A percentile compares a stretch with the other conserved stretches of the same genome.
phyloP scores from a whole-genome alignment of 257 asterid species.

The Parsonsia alboflavescens region DNA sequence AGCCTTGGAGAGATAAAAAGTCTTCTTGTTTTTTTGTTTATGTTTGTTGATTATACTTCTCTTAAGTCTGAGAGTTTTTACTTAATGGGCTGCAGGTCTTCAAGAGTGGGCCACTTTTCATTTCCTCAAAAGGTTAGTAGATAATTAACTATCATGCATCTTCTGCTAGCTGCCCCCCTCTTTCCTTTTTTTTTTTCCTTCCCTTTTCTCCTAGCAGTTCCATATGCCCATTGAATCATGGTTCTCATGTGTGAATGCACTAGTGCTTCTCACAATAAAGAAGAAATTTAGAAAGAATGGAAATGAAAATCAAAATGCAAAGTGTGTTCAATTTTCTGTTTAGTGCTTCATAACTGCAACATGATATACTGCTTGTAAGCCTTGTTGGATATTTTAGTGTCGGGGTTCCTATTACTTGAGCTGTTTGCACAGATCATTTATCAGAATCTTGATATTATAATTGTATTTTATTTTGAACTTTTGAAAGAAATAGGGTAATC shows the following conservation, averaged over 20 bases:
- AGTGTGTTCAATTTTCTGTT: neutral
- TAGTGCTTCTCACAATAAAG: neutral
- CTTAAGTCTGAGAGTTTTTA: neutral
- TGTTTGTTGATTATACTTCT: conserved; percentile 11
- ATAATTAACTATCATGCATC: neutral
- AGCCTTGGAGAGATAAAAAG: conserved; percentile 1
- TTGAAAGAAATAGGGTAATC: neutral
- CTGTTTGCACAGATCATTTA: neutral
- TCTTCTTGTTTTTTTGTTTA: conserved; percentile 9
- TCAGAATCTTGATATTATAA: neutral
- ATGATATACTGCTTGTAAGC: neutral
- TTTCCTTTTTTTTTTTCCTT: neutral
- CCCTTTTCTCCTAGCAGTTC: neutral
- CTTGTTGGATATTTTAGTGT: neutral
- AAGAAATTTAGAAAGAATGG: neutral
- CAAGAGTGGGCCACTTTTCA: conserved; percentile 97
- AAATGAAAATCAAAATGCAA: neutral
- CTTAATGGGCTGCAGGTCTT: conserved; percentile 60
- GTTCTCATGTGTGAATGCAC: neutral
- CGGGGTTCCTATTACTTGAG: neutral
- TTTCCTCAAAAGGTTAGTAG: conserved; percentile 88
- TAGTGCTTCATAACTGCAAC: neutral
- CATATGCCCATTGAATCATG: neutral
- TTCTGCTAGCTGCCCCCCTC: neutral
- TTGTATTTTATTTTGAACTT: neutral